A percentile compares a stretch with the other conserved stretches of the same genome.
phyloP scores from a whole-genome alignment of 148 eudicot species.

The Camellia granthamiana region DNA sequence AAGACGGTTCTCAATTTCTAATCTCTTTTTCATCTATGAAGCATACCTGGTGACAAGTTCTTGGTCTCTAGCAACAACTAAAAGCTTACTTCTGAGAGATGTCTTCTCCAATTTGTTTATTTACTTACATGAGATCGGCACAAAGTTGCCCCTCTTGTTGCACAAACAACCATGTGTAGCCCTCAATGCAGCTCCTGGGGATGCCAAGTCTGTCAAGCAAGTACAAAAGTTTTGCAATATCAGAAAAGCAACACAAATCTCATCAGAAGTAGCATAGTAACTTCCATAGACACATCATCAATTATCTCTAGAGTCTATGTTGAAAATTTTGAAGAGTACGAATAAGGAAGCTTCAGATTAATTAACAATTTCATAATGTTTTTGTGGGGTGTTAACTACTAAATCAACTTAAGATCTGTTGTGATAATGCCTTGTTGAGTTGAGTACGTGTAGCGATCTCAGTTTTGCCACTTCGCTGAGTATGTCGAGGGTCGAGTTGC shows the following conservation, averaged over 20 bases:
- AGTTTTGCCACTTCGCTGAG: too few relatives aligned
- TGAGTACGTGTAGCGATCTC: too few relatives aligned
- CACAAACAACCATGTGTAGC: conserved; percentile 95
- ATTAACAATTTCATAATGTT: too few relatives aligned
- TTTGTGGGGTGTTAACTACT: too few relatives aligned
- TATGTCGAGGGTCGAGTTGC: too few relatives aligned
- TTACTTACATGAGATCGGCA: conserved; percentile 61
- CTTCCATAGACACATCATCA: too few relatives aligned
- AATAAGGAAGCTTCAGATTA: too few relatives aligned
- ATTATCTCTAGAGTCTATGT: too few relatives aligned
- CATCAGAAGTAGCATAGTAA: too few relatives aligned
- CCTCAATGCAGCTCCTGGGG: conserved; percentile 78
- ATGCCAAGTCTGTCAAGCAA: conserved; percentile 64
- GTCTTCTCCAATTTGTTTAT: conserved; percentile 62
- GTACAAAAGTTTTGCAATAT: not conserved
- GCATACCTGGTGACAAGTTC: conserved; percentile 56
- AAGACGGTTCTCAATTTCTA: conserved; percentile 66
- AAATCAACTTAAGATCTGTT: too few relatives aligned
- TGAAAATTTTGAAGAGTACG: too few relatives aligned
- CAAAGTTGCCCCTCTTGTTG: conserved; percentile 60
- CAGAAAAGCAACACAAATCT: not conserved
- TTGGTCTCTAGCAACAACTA: conserved; percentile 64
- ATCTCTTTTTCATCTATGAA: conserved; percentile 58
- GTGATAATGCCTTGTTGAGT: too few relatives aligned
- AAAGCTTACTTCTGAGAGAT: conserved; percentile 51